Base-by-base conservation (phyloP, 2,329 filamentous ascomycete species). In the Claviceps paspali region DNA sequence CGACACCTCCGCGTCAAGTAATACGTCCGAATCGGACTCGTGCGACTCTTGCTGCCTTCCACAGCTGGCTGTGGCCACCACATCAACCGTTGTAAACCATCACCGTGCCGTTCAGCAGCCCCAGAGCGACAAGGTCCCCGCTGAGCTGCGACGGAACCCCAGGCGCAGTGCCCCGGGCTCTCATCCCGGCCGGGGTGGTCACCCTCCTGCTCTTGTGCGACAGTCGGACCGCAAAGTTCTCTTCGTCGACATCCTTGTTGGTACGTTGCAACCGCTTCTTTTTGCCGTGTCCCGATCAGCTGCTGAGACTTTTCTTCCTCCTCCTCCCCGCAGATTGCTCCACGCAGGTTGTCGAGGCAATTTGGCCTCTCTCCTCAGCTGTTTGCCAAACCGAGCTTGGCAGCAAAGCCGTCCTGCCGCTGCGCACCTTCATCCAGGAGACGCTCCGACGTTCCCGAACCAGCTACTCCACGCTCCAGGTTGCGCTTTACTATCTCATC, bases 391-490 rank as follows among this genome's bases (percentile, higher is more conserved):
- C 70, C 49, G 82, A 88, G 53, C 65, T 73, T 45, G 78, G 75
- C 41, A 71, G 70, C 53, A 84, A 82, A 55, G 76, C 81, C 36
- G 82, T 95, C 43, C 66, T 98, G 47, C 87, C 88, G 41, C 69
- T 98, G 51, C 82, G 87, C 48, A 93, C 82, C 38, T 98, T 96
- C 57, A 96, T 98, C 51, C 87, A 96, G 61, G 91, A 96, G 68
- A 96, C 91, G 15, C 69, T 98, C 47, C 82, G 87, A 49, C 78
- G 91, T 50, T 98, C 91, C 42, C 79, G 88, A 51, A 94, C 91
- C 30, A 95, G 87, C 64, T 98, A 95, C 64, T 96, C 88, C 41
- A 98, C 91, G 22, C 67, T 98, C 38, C 91, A 96, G 62, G 91
- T 98, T 42, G 88, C 91, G 19, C 68, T 98, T 44, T 98, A 95